Base-by-base conservation (phyloP, 1,284 basidiomycete species). In the Ganoderma sinense region DNA sequence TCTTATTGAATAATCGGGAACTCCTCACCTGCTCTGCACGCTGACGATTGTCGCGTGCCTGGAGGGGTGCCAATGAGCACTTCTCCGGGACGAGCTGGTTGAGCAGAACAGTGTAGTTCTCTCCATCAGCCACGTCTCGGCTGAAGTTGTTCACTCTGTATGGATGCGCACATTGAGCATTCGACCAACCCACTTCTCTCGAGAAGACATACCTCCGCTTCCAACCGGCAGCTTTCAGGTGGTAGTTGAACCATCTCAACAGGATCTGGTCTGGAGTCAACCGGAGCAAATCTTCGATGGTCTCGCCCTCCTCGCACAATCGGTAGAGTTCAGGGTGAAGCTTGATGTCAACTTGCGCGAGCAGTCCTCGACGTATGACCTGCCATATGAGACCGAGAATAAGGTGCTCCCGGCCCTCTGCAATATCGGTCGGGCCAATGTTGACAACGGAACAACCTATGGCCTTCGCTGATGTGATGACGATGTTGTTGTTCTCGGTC, bases 331-430 rank as follows among this genome's bases (percentile, higher is more conserved):
- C 98, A 0, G 97, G 97, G 80, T 99, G 97, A 51, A 97, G 88
- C 87, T 98, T 99, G 87, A 99, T 96, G 80, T 99, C 97, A 71
- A 99, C 96, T 82, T 98, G 97, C 59, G 91, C 91, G 71, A 99
- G 90, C 75, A 99, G 84, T 77, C 98, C 98, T 71, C 95, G 88
- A 64, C 97, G 90, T 77, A 99, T 99, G 83, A 99, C 90, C 83
- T 99, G 97, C 97, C 97, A 99, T 79, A 99, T 98, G 73, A 99
- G 86, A 45, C 98, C 97, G n/a, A 99, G 90, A 73, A 99, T 99
- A 62, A 99, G 88, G 83, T 99, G 97, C 81, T 99, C 97, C 69
- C 95, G 87, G 10, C 97, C 97, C 73, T 98, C 97, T 60, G 96
- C 90, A 69, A 99, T 85, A 83, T 99, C 97, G 26, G 91, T 88